Evolutionary conservation across 1,284 basidiomycete species (phyloP), one percentile per base, ranked within the genome.

Genomic region (Trichosporon coremiiforme): DNA sequence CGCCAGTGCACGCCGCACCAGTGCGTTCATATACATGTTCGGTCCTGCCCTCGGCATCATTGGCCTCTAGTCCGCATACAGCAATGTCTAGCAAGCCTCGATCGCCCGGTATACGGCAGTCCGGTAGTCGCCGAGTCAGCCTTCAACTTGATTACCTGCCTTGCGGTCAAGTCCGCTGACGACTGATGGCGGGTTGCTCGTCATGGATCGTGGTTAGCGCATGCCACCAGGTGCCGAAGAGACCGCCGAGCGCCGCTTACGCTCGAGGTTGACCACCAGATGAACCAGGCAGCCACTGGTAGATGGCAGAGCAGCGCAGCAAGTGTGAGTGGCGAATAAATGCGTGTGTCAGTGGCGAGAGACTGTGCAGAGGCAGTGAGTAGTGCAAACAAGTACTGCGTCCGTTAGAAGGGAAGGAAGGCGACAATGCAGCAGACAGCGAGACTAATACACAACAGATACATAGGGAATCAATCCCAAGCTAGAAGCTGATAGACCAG

Each of bases 391-490:
- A 25, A 25, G 25, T 25, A 25, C 25, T 2, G 25, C 47, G 47
- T 7, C 47, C 20, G 47, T 50, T 17, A n/a, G 5, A 2, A 50
- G 47, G n/a, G 47, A 8, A 50, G n/a, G n/a, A 53, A 53, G 9
- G 50, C 50, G 25, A 17, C 50, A 12, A 20, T 53, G 50, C 50
- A 53, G 50, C 50, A 22, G 17, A 17, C 22, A 53, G 50, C 50
- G 20, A 17, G 17, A 20, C 50, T 53, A 53, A 25, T 53, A 53
- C 50, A 53, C 50, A 33, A 33, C 57, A 62, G 17, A 35, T 62
- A 62, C 29, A 33, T 33, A 6, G 57, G 57, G 57, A 62, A 17
- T 62, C 57, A 62, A 62, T 62, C 57, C 57, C 57, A 53, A 53
- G n/a, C 50, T 22, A 53, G 20, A 22, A 25, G 50, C 22, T 17